phyloP scores from a whole-genome alignment of 2,329 filamentous ascomycete genomes.

The Furcasterigmium furcatum region DNA sequence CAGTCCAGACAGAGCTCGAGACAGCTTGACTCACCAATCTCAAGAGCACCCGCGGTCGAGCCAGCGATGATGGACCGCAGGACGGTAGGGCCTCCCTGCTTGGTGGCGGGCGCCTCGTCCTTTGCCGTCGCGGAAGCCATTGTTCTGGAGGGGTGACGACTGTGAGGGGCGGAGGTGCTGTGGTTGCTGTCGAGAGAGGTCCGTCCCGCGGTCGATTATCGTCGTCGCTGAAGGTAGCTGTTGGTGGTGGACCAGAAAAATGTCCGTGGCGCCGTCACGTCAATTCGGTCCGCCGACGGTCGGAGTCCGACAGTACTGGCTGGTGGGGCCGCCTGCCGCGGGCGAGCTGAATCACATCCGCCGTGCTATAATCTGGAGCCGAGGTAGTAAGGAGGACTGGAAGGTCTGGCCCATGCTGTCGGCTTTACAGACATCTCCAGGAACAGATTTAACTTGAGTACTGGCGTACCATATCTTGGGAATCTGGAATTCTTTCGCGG shows the following conservation, averaged over 20 bases:
- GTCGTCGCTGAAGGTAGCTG: conserved; percentile 5
- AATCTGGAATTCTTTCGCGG: no score
- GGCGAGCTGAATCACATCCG: no score
- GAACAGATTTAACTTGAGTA: no score
- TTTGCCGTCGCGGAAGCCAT: conserved; percentile 16
- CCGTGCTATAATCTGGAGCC: no score
- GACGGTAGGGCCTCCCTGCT: conserved; percentile 70
- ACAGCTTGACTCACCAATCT: conserved; percentile 66
- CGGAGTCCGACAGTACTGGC: background rate
- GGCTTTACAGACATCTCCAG: no score
- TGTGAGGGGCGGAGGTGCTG: background rate
- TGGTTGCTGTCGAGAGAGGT: background rate
- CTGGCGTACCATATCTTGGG: no score
- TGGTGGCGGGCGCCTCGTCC: conserved; percentile 30
- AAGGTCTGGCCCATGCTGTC: no score
- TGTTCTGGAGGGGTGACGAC: conserved; percentile 7
- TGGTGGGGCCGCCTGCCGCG: background rate
- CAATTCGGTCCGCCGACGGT: background rate
- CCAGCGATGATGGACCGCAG: conserved; percentile 89
- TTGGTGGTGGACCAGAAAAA: conserved; percentile 4
- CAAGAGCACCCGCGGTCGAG: conserved; percentile 87
- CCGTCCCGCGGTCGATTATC: background rate
- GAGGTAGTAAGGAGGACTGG: no score
- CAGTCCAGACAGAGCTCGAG: no score
- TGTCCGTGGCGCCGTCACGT: background rate